These are phyloP conservation scores for Globisporangium alternatum DNA, from an alignment of 352 stramenopile genomes.

Conservation along the genomic window DNA sequence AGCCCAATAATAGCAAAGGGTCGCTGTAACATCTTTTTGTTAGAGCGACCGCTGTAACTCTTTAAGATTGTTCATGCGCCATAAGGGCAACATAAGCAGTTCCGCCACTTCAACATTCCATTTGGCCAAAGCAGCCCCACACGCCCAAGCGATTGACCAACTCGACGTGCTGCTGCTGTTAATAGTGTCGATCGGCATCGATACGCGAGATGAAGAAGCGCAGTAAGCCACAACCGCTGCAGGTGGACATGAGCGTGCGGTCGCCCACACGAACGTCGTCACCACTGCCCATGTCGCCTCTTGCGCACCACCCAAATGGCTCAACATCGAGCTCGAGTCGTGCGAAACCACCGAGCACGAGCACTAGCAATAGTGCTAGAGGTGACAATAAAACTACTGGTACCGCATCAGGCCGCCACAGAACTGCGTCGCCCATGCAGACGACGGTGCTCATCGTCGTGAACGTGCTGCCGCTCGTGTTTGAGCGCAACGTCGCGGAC, in stretches of 20 bases:
- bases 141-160: neutral
- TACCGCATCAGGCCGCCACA: neutral
- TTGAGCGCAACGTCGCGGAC: conserved; percentile 44
- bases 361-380: neutral
- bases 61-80: conserved; percentile 2
- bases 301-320: neutral
- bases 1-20: conserved; percentile 11
- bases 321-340: neutral
- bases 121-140: neutral
- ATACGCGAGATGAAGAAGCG: conserved; percentile 5
- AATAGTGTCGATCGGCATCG: no score
- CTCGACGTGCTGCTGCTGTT: neutral
- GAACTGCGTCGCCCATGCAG: neutral
- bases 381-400: neutral
- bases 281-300: conserved; percentile 1
- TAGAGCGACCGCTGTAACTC: neutral
- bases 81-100: neutral
- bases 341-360: neutral
- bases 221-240: conserved; percentile 6
- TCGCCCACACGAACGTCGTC: neutral
- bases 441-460: conserved; percentile 78
- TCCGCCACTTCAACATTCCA: conserved; percentile 8
- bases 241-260: neutral
- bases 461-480: conserved; percentile 76
- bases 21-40: neutral